Percentiles rank a stretch among this genome's conserved stretches.
These are phyloP conservation scores for Cyclospora cayetanensis DNA, from an alignment of 169 alveolate species.

Conservation along the genomic window DNA sequence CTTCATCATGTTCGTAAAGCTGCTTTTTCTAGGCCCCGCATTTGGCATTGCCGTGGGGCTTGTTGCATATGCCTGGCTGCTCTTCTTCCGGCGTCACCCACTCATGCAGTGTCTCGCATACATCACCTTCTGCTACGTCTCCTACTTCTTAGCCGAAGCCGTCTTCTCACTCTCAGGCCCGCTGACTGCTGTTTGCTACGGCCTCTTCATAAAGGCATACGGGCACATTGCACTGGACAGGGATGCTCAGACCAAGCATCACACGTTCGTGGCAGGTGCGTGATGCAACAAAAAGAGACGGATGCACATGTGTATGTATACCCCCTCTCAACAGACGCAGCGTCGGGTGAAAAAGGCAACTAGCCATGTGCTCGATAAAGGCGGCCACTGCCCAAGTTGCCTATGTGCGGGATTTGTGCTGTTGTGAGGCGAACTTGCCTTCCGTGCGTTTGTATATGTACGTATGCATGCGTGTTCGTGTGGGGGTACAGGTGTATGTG, in stretches of 20 bases:
- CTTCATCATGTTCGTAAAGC: conserved; percentile 79
- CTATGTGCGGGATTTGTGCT: no score
- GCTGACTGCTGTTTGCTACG: conserved; percentile 89
- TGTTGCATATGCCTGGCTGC: conserved; percentile 83
- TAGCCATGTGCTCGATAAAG: not conserved
- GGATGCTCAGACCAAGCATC: conserved; percentile 78
- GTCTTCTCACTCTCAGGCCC: conserved; percentile 85
- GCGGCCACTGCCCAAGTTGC: no score
- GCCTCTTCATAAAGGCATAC: conserved; percentile 85
- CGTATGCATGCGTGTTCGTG: not conserved
- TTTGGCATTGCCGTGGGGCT: conserved; percentile 84
- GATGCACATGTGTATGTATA: not conserved
- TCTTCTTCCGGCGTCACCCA: conserved; percentile 82
- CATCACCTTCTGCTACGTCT: conserved; percentile 75
- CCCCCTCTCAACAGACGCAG: no score
- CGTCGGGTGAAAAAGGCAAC: not conserved
- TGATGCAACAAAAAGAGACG: not conserved
- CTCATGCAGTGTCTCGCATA: conserved; percentile 80
- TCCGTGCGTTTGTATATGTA: no score
- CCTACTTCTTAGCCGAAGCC: conserved; percentile 85
- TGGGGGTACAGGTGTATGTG: conserved; percentile 54
- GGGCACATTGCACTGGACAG: conserved; percentile 87
- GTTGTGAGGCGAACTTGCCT: no score
- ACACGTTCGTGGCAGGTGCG: conserved; percentile 70
- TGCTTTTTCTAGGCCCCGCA: conserved; percentile 85